Conservation (phyloP, 495 filamentous ascomycete species). For the Astrocystis sublimbata region DNA sequence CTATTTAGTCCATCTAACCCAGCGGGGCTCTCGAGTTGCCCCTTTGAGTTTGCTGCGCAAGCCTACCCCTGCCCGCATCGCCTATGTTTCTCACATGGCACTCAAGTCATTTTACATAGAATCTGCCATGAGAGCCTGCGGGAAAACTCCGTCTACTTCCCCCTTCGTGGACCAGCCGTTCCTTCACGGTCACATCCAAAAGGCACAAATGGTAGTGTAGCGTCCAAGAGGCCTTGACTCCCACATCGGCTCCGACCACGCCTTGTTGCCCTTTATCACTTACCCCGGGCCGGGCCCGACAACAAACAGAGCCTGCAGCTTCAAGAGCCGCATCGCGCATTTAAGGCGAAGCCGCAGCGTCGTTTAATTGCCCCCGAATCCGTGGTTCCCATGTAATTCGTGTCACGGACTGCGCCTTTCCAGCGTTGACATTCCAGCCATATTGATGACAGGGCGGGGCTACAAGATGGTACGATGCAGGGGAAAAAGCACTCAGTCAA, state of each 20-base stretch:
- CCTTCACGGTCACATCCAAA: constrained; percentile 14
- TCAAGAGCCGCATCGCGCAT: constrained; percentile 33
- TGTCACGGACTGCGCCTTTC: constrained; percentile 13
- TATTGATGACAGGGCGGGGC: constrained; percentile 15
- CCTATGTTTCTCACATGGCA: constrained; percentile 11
- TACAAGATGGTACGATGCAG: constrained; percentile 40
- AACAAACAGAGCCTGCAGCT: constrained; percentile 11
- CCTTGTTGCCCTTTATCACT: constrained; percentile 12
- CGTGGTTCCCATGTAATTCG: constrained; percentile 22
- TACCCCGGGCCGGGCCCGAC: constrained; percentile 14
- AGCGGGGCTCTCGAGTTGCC: constrained; percentile 8
- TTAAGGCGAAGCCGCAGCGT: constrained; percentile 27
- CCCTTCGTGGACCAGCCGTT: constrained; percentile 24
- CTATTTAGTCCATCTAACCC: constrained; percentile 2
- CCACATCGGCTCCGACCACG: constrained; percentile 17
- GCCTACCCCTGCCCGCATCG: constrained; percentile 12
- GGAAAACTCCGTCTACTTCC: constrained; percentile 2
- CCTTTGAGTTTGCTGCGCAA: constrained; percentile 6
- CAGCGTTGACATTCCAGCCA: constrained; percentile 18
- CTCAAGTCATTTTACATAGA: not conserved
- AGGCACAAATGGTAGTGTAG: constrained; percentile 25
- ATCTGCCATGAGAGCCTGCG: not conserved
- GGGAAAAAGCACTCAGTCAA: constrained; percentile 32
- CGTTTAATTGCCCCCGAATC: constrained; percentile 16
- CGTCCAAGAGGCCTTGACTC: constrained; percentile 20